Evolutionary conservation across 441 rosid species (phyloP).

Genomic region (Corymbia calophylla): DNA sequence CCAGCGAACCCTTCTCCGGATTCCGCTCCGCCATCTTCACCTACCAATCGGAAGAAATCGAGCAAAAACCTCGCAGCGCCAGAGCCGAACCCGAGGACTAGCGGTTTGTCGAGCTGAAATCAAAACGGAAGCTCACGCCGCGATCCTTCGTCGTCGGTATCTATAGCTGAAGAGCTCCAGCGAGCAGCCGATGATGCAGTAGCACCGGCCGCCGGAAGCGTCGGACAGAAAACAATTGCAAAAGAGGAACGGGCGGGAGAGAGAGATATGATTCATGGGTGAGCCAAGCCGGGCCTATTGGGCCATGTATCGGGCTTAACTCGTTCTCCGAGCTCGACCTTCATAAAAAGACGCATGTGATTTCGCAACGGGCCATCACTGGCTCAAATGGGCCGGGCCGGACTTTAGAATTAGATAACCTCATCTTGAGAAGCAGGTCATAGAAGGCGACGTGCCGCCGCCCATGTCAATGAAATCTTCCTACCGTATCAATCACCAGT

Average conservation of each 20-base stretch:
- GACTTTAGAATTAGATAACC: background rate
- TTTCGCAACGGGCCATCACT: background rate
- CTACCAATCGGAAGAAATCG: background rate
- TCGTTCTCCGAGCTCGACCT: background rate
- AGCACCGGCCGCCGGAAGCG: too few relatives aligned
- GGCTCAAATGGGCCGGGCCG: background rate
- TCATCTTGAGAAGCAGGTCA: too few relatives aligned
- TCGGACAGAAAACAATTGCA: accelerated
- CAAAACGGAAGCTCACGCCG: background rate
- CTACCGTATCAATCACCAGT: background rate
- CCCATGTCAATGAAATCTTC: background rate
- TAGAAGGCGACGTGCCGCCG: too few relatives aligned
- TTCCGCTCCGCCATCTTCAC: background rate
- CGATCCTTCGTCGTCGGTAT: background rate
- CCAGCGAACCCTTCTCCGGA: background rate
- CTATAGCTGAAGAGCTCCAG: too few relatives aligned
- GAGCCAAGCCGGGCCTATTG: background rate
- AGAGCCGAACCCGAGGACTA: background rate
- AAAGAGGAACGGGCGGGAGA: background rate
- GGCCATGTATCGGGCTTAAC: background rate
- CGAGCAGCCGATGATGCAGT: too few relatives aligned
- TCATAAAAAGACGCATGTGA: too few relatives aligned
- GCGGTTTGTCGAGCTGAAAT: background rate
- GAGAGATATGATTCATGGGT: background rate
- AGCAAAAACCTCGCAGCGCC: background rate